Conservation (phyloP, 1,284 basidiomycete species). For the Boletus smithii region DNA sequence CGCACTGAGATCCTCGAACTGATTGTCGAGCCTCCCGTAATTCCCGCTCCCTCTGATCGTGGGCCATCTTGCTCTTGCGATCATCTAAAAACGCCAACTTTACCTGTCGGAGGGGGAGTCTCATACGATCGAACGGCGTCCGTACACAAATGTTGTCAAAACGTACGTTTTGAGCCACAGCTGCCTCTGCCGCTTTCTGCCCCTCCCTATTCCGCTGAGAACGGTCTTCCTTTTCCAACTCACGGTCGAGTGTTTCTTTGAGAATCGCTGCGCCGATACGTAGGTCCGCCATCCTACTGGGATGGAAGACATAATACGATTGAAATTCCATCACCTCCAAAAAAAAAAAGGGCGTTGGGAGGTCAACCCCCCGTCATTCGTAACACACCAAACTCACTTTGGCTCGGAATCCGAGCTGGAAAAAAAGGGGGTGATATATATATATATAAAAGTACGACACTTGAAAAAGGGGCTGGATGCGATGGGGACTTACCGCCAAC, state of each 20-base stretch:
- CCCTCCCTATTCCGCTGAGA: constrained; percentile 43
- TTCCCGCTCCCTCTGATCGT: constrained; percentile 57
- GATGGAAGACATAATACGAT: constrained; percentile 63
- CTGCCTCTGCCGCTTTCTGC: constrained; percentile 54
- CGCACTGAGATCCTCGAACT: not conserved
- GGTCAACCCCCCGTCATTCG: too few relatives aligned
- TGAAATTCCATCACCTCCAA: constrained; percentile 53
- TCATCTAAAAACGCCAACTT: constrained; percentile 75
- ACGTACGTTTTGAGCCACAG: constrained; percentile 51
- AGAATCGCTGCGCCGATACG: constrained; percentile 61
- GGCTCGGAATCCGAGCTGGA: constrained; percentile 67
- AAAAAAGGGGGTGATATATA: not conserved
- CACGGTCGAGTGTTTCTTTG: constrained; percentile 54
- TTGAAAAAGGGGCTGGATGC: too few relatives aligned
- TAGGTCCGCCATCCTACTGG: constrained; percentile 50
- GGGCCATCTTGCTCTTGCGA: constrained; percentile 50
- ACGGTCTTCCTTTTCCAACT: constrained; percentile 53
- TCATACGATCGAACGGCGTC: too few relatives aligned
- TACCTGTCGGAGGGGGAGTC: too few relatives aligned
- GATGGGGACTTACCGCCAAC: constrained; percentile 49
- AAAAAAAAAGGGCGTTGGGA: too few relatives aligned
- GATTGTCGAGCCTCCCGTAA: constrained; percentile 38
- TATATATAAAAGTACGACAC: too few relatives aligned
- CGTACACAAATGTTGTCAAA: too few relatives aligned
- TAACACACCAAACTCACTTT: too few relatives aligned